These are phyloP conservation scores for Solanum pinnatisectum DNA, from an alignment of 257 asterid species.

Conservation along the genomic window DNA sequence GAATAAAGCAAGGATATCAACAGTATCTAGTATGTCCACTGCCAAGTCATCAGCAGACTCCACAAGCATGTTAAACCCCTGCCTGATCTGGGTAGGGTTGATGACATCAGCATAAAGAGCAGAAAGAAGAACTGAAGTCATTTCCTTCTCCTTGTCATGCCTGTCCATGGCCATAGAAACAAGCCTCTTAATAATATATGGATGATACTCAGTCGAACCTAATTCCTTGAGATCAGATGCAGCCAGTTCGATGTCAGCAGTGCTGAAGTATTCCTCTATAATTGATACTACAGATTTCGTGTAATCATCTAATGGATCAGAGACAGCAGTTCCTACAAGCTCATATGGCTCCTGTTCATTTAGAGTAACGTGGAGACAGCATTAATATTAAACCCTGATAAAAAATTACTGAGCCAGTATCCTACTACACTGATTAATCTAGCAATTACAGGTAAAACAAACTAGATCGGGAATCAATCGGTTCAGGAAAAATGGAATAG, in stretches of 20 bases:
- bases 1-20: conserved; percentile 77
- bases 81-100: conserved; percentile 60
- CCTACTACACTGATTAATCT: background rate
- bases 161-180: conserved; percentile 97
- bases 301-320: conserved; percentile 70
- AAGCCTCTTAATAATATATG: conserved; percentile 81
- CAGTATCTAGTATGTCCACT: conserved; percentile 88
- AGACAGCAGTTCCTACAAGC: conserved; percentile 58
- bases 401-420: conserved; percentile 1
- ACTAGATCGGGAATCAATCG: background rate
- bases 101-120: conserved; percentile 83
- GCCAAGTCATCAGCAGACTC: conserved; percentile 93
- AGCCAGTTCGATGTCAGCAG: conserved; percentile 78
- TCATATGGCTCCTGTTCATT: conserved; percentile 85
- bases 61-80: conserved; percentile 75
- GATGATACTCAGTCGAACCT: conserved; percentile 79
- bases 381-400: background rate
- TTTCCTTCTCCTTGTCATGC: conserved; percentile 91
- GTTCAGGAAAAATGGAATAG: background rate
- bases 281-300: conserved; percentile 74
- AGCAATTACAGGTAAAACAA: background rate
- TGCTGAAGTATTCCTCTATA: conserved; percentile 80
- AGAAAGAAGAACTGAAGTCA: conserved; percentile 95
- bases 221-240: conserved; percentile 81
- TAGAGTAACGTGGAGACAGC: background rate